phyloP scores from a whole-genome alignment of 108 stramenopile genomes.

The Fistulifera pelliculosa region DNA sequence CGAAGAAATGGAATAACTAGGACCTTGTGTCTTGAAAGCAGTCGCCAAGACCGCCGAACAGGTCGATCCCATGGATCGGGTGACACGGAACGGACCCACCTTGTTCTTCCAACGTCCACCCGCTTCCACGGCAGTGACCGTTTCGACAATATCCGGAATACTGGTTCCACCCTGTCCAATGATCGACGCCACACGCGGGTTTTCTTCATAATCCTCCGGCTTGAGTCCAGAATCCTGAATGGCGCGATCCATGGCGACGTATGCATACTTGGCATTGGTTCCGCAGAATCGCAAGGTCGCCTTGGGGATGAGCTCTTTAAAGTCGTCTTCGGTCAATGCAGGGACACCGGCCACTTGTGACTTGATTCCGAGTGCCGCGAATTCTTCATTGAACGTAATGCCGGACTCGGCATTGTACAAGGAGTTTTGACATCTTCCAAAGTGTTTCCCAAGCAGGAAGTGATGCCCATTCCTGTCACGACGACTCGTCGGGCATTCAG shows the following conservation, averaged over 20 bases:
- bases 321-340: constrained; percentile 57
- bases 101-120: constrained; percentile 88
- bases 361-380: constrained; percentile 81
- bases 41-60: constrained; percentile 83
- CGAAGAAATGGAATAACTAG: constrained; percentile 73
- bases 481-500: constrained; percentile 52
- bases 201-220: constrained; percentile 79
- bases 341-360: constrained; percentile 77
- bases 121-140: constrained; percentile 70
- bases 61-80: constrained; percentile 87
- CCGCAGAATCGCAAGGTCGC: constrained; percentile 75
- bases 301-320: constrained; percentile 84
- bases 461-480: constrained; percentile 90
- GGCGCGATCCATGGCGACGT: constrained; percentile 79
- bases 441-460: constrained; percentile 85
- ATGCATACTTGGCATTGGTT: constrained; percentile 85
- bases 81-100: constrained; percentile 92
- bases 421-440: constrained; percentile 80
- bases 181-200: constrained; percentile 80
- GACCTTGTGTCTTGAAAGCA: constrained; percentile 87
- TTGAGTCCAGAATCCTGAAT: constrained; percentile 72
- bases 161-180: constrained; percentile 88
- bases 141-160: constrained; percentile 89
- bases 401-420: constrained; percentile 54
- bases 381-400: constrained; percentile 64